phyloP scores from a whole-genome alignment of 176 grass and related monocot species.

The Neostapfia colusana region DNA sequence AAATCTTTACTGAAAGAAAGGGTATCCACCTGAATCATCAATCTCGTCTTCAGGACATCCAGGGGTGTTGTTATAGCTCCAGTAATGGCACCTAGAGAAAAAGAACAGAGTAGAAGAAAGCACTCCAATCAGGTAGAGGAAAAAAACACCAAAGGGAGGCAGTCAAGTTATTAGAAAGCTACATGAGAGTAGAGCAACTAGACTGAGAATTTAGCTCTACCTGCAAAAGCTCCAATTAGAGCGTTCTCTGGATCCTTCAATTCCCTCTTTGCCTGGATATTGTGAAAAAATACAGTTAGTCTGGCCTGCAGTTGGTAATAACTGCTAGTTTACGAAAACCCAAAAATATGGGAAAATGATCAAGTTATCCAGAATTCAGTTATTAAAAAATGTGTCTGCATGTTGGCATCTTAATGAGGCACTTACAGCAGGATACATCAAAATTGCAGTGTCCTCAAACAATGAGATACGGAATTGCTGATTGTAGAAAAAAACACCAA shows the following conservation, averaged over 20 bases:
- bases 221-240: conserved; percentile 91
- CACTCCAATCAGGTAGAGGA: background rate
- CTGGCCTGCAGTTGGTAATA: background rate
- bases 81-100: conserved; percentile 71
- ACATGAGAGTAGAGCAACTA: background rate
- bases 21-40: conserved; percentile 85
- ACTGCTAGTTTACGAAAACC: background rate
- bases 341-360: background rate
- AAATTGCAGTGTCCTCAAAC: background rate
- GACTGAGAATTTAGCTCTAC: conserved; percentile 36
- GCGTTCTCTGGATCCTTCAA: conserved; percentile 96
- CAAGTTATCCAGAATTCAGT: background rate
- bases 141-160: background rate
- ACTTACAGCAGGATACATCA: background rate
- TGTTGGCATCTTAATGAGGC: background rate
- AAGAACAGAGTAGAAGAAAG: background rate
- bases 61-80: conserved; percentile 92
- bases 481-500: background rate
- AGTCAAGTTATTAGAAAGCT: background rate
- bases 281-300: background rate
- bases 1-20: conserved; percentile 6
- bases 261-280: conserved; percentile 72
- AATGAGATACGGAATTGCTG: background rate
- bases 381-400: background rate
- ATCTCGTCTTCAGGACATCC: conserved; percentile 92